Evolutionary conservation across 2,329 filamentous ascomycete genomes (phyloP).

Genomic region (Exophiala bonariae): DNA sequence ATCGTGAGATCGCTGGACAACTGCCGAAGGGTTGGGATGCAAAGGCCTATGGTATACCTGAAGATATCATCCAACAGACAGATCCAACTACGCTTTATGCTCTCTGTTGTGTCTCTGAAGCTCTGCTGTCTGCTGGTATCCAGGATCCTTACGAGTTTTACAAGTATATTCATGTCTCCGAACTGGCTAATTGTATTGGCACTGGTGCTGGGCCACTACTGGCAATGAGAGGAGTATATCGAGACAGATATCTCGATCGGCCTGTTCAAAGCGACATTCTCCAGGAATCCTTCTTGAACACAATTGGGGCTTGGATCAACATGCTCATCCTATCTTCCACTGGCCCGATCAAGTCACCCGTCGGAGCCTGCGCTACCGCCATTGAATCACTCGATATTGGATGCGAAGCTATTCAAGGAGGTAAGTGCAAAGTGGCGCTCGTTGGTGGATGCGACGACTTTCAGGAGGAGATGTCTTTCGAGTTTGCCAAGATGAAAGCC

Average conservation of each 20-base stretch:
- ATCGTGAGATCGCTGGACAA: conserved; percentile 35
- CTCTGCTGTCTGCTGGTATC: conserved; percentile 36
- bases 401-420: conserved; percentile 34
- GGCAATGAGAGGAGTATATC: conserved; percentile 33
- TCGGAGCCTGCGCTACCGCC: conserved; percentile 40
- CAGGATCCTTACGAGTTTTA: conserved; percentile 34
- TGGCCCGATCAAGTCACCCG: conserved; percentile 38
- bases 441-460: conserved; percentile 40
- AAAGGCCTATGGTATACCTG: conserved; percentile 36
- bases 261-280: conserved; percentile 37
- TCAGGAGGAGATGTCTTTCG: conserved; percentile 35
- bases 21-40: conserved; percentile 39
- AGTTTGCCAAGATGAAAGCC: conserved; percentile 40
- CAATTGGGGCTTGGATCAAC: conserved; percentile 41
- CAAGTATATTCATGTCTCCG: conserved; percentile 37
- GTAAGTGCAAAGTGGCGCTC: conserved; percentile 34
- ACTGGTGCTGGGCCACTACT: conserved; percentile 33
- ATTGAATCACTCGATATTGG: conserved; percentile 40
- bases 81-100: conserved; percentile 38
- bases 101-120: conserved; percentile 34
- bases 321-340: conserved; percentile 41
- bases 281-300: conserved; percentile 39
- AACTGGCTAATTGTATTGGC: conserved; percentile 38
- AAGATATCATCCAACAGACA: conserved; percentile 38
- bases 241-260: conserved; percentile 33